phyloP scores from a whole-genome alignment of 2,329 filamentous ascomycete species.

The Rugonectria rugulosa region DNA sequence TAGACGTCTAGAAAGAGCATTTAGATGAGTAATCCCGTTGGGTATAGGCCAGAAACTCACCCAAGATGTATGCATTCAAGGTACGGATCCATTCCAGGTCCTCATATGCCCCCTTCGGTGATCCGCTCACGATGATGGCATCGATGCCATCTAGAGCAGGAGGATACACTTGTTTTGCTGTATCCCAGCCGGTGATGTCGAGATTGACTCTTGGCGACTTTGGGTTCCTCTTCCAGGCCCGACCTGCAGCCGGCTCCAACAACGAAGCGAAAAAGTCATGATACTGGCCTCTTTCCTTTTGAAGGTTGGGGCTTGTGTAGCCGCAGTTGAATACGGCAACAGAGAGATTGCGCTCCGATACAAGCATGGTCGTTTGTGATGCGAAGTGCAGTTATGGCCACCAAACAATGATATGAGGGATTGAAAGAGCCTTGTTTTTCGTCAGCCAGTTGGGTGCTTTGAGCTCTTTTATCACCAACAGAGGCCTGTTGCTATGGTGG shows the following conservation, averaged over 20 bases:
- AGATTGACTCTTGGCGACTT: background rate
- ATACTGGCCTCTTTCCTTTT: slow-evolving; percentile 13
- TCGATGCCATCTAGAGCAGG: slow-evolving; percentile 1
- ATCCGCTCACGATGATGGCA: slow-evolving; percentile 16
- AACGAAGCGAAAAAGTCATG: slow-evolving; percentile 11
- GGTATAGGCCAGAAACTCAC: background rate
- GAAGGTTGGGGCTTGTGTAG: slow-evolving; percentile 10
- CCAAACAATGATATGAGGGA: too few species aligned
- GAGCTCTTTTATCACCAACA: too few species aligned
- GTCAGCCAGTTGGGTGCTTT: too few species aligned
- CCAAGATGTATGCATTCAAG: background rate
- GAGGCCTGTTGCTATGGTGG: too few species aligned
- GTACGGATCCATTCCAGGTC: slow-evolving; percentile 14
- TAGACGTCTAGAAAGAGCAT: slow-evolving; percentile 6
- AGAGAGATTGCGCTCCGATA: background rate
- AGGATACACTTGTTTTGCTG: slow-evolving; percentile 11
- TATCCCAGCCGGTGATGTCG: slow-evolving; percentile 3
- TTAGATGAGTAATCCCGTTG: background rate
- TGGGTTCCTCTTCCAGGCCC: background rate
- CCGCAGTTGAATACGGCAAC: slow-evolving; percentile 15
- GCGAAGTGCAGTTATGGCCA: too few species aligned
- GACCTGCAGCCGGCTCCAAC: background rate
- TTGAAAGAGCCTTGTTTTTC: too few species aligned
- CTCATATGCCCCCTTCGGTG: slow-evolving; percentile 14
- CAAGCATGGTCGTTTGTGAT: background rate